Conservation (phyloP, 768 basidiomycete species). For the Neoboletus subvelutipes region DNA sequence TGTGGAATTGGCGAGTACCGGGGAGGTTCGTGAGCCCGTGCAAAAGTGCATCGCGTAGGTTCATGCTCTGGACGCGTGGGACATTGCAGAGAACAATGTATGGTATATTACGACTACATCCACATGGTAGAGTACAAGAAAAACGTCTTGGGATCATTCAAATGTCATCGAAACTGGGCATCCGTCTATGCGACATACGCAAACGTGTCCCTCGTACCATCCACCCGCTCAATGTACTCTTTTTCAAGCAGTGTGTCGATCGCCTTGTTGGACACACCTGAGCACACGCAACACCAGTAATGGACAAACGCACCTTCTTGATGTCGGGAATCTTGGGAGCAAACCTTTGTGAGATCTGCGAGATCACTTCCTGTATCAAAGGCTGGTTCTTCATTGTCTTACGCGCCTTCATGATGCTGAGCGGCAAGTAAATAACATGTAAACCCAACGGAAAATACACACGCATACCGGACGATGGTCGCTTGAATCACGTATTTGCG, state of each 20-base stretch:
- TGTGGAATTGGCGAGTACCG: slow-evolving; percentile 67
- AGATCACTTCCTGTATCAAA: slow-evolving; percentile 86
- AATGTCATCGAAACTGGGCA: neutral
- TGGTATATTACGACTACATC: slow-evolving; percentile 24
- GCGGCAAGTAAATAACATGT: neutral
- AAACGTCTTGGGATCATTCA: neutral
- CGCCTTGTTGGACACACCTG: slow-evolving; percentile 47
- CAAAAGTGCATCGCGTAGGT: slow-evolving; percentile 64
- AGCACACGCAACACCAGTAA: neutral
- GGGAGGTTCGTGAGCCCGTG: slow-evolving; percentile 54
- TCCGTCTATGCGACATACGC: slow-evolving; percentile 36
- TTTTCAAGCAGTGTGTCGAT: slow-evolving; percentile 93
- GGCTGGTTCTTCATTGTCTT: slow-evolving; percentile 95
- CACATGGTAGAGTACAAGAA: slow-evolving; percentile 13
- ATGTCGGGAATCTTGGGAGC: slow-evolving; percentile 94
- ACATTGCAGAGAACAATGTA: neutral
- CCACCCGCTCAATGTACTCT: slow-evolving; percentile 95
- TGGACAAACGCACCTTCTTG: slow-evolving; percentile 67
- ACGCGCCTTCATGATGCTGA: slow-evolving; percentile 90
- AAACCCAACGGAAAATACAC: neutral
- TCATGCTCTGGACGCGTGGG: slow-evolving; percentile 33
- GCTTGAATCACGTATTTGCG: slow-evolving; percentile 96
- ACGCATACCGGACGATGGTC: slow-evolving; percentile 72
- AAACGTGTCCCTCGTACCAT: slow-evolving; percentile 81
- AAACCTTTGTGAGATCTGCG: slow-evolving; percentile 85